Conservation (phyloP, 208 protist species). For the Naegleria fowleri region DNA sequence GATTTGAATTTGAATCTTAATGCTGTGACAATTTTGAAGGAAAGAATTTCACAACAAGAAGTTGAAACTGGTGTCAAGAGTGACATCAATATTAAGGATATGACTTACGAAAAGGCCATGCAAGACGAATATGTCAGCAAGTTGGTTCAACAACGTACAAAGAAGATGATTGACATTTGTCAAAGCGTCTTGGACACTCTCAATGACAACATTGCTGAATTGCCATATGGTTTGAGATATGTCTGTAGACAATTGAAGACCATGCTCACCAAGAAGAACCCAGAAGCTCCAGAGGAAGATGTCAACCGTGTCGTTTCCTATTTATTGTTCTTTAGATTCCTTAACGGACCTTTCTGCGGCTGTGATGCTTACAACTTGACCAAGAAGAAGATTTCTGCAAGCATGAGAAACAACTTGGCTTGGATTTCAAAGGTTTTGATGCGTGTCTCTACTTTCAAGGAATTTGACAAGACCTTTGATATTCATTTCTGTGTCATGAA, state of each 20-base stretch:
- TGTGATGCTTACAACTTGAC: conserved; percentile 57
- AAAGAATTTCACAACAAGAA: conserved; percentile 55
- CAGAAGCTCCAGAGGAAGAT: conserved; percentile 40
- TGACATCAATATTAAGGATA: conserved; percentile 47
- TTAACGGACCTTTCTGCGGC: conserved; percentile 57
- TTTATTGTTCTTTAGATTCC: conserved; percentile 65
- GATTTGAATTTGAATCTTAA: conserved; percentile 54
- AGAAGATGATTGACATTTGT: conserved; percentile 46
- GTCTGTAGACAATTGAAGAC: conserved; percentile 51
- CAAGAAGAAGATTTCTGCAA: neutral
- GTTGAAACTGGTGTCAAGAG: conserved; percentile 51
- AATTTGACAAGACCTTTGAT: conserved; percentile 49
- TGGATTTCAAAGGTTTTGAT: conserved; percentile 57
- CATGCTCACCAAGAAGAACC: conserved; percentile 36
- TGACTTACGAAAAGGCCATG: conserved; percentile 51
- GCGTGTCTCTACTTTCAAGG: conserved; percentile 46
- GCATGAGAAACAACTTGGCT: conserved; percentile 50
- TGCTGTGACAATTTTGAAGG: conserved; percentile 50
- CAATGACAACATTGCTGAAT: conserved; percentile 40
- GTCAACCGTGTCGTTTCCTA: conserved; percentile 56
- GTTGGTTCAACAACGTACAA: conserved; percentile 45
- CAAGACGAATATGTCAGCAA: conserved; percentile 48
- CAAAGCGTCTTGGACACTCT: conserved; percentile 53
- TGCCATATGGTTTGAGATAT: conserved; percentile 62
- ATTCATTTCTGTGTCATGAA: conserved; percentile 54